Evolutionary conservation across 2,329 filamentous ascomycete species (phyloP), one percentile per base, ranked within the genome.

Genomic region (Anthostomella pinea): DNA sequence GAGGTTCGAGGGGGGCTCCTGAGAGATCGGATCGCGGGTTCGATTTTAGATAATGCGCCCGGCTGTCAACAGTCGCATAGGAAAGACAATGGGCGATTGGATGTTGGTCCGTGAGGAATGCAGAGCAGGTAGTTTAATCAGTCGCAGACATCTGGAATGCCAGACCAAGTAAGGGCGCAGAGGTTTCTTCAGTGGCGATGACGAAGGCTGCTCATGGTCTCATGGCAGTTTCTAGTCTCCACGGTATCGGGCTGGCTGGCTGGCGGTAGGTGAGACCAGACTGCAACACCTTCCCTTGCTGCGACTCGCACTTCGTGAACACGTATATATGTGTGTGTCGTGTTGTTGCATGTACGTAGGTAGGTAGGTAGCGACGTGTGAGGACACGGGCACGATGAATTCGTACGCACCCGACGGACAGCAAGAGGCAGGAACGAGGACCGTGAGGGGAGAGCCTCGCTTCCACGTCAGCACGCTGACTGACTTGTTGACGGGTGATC

Each of bases 81-180:
- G 29, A 14, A 27, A 34, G 40, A 46, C 34, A 37, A 42, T 42
- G 25, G 31, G 33, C 33, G 34, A 36, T 11, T 10, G 20, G 38
- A 42, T 48, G 43, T 41, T 35, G 41, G 30, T 35, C 33, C 20
- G 35, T 37, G 35, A 53, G 51, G 53, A 55, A 55, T 57, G 52
- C 37, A 38, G 40, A 40, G 44, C 30, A 41, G 47, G 38, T 33
- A 36, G 40, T 44, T 44, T 48, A 54, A 49, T 53, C 40, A 45
- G 39, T 39, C 39, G 37, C 43, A 47, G 45, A 49, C 46, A 53
- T 50, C 35, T 46, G 51, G 48, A 56, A 57, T 57, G 53, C 47
- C 40, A 53, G 26, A 56, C 44, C 42, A 53, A 50, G 51, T 37
- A 53, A 54, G 52, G 52, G 51, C 48, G 41, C 33, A 26, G 18